Conservation (phyloP, 2,329 filamentous ascomycete genomes). For the Stachybotrys chartarum region DNA sequence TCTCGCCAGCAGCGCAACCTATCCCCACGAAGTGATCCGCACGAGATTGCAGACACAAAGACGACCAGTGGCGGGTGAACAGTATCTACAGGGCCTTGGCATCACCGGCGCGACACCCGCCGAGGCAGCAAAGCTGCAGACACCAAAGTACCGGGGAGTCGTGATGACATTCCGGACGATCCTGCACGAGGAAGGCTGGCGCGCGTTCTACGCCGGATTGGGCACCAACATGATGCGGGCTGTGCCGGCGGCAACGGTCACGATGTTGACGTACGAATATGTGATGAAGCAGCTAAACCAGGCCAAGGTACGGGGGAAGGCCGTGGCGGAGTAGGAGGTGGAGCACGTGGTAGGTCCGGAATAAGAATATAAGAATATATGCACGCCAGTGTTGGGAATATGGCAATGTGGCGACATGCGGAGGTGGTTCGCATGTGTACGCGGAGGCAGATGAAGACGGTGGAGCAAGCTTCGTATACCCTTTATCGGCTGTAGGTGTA, state of each 20-base stretch:
- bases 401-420: not conserved
- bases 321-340: not conserved
- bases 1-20: constrained; percentile 88
- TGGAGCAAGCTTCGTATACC: constrained; percentile 24
- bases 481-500: constrained; percentile 23
- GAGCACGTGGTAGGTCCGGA: not conserved
- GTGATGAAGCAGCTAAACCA: constrained; percentile 47
- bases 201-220: constrained; percentile 94
- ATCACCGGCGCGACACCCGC: constrained; percentile 26
- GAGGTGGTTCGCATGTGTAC: constrained; percentile 7
- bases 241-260: constrained; percentile 91
- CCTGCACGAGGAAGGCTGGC: constrained; percentile 85
- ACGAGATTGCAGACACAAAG: constrained; percentile 93
- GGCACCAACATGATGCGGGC: constrained; percentile 97
- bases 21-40: constrained; percentile 93
- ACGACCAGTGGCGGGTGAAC: constrained; percentile 52
- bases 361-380: too few relatives aligned
- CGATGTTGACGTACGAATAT: constrained; percentile 94
- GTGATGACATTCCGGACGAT: constrained; percentile 79
- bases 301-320: constrained; percentile 27
- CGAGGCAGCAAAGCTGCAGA: constrained; percentile 17
- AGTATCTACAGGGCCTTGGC: constrained; percentile 43
- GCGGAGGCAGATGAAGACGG: constrained; percentile 6
- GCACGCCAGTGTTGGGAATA: too few relatives aligned
- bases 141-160: constrained; percentile 67